A percentile compares a stretch with the other conserved stretches of the same genome.
Conservation (phyloP, 768 basidiomycete species). For the Pisolithus tinctorius region DNA sequence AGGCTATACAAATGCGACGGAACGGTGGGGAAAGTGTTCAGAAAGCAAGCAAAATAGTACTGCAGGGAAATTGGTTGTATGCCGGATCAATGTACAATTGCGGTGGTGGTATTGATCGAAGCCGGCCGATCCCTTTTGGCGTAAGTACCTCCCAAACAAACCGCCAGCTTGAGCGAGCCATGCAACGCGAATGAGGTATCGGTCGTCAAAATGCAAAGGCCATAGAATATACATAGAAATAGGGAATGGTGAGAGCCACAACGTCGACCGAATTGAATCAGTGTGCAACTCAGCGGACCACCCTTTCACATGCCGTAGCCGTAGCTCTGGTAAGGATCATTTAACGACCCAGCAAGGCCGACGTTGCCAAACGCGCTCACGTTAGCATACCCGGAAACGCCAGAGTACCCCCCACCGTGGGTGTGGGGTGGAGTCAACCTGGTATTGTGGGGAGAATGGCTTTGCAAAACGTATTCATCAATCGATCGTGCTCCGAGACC, state of each 20-base stretch:
- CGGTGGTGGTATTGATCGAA: constrained; percentile 47
- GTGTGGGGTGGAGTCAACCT: constrained; percentile 52
- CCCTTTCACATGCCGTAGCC: constrained; percentile 71
- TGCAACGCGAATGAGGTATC: constrained; percentile 27
- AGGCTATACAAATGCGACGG: constrained; percentile 42
- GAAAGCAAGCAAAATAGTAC: constrained; percentile 33
- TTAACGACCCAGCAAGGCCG: constrained; percentile 46
- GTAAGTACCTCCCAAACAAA: constrained; percentile 26
- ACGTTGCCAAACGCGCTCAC: constrained; percentile 45
- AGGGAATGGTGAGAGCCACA: constrained; percentile 19
- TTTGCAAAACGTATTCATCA: constrained; percentile 77
- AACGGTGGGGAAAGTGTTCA: constrained; percentile 29
- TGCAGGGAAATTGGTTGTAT: constrained; percentile 38
- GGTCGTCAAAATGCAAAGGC: constrained; percentile 25
- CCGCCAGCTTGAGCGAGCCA: constrained; percentile 36
- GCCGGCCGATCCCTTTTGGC: constrained; percentile 30
- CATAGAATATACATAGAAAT: constrained; percentile 34
- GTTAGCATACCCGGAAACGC: constrained; percentile 46
- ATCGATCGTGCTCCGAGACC: constrained; percentile 64
- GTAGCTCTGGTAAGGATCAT: constrained; percentile 74
- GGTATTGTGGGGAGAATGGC: constrained; percentile 59
- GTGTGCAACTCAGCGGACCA: constrained; percentile 11
- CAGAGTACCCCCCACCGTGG: constrained; percentile 50
- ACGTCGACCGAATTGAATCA: neutral
- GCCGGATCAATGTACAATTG: constrained; percentile 68